Percentiles rank a stretch among this genome's conserved stretches.
These are phyloP conservation scores for Podospora tetraspora DNA, from an alignment of 495 filamentous ascomycete genomes.

Conservation along the genomic window DNA sequence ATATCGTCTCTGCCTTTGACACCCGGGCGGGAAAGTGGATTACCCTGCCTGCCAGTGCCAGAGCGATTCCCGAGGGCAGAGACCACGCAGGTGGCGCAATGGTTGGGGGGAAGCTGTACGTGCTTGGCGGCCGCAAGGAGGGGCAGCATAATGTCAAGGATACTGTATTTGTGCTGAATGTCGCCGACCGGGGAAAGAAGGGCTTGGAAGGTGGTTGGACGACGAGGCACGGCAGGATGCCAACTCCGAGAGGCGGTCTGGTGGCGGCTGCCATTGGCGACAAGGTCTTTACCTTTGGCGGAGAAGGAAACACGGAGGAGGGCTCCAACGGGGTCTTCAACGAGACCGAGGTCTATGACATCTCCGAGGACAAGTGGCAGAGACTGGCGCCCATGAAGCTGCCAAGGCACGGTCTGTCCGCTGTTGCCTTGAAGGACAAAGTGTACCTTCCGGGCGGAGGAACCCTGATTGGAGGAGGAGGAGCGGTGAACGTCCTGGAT, in stretches of 20 bases:
- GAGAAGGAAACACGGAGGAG: slow-evolving; percentile 31
- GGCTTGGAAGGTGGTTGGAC: slow-evolving; percentile 17
- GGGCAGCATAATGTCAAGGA: slow-evolving; percentile 21
- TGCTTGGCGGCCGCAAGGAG: slow-evolving; percentile 32
- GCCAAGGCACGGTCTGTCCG: slow-evolving; percentile 32
- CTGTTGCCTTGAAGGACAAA: slow-evolving; percentile 21
- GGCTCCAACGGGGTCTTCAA: slow-evolving; percentile 20
- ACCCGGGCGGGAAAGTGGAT: slow-evolving; percentile 27
- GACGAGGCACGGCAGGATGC: slow-evolving; percentile 21
- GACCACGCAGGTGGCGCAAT: slow-evolving; percentile 35
- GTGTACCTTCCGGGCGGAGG: slow-evolving; percentile 28
- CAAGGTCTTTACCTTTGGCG: slow-evolving; percentile 35
- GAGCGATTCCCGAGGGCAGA: slow-evolving; percentile 29
- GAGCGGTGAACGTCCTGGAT: slow-evolving; percentile 1
- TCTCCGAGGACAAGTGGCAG: slow-evolving; percentile 23
- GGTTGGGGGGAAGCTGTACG: slow-evolving; percentile 30
- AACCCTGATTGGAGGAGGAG: neutral
- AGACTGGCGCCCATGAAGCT: slow-evolving; percentile 24
- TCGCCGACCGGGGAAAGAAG: slow-evolving; percentile 9
- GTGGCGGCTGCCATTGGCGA: slow-evolving; percentile 22
- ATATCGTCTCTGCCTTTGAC: slow-evolving; percentile 32
- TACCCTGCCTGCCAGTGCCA: neutral
- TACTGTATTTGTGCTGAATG: slow-evolving; percentile 31
- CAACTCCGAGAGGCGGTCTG: slow-evolving; percentile 28
- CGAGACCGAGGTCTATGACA: slow-evolving; percentile 33